A percentile compares a stretch with the other conserved stretches of the same genome.
These are phyloP conservation scores for Hondaea fermentalgiana DNA, from an alignment of 108 stramenopile species.

Conservation along the genomic window DNA sequence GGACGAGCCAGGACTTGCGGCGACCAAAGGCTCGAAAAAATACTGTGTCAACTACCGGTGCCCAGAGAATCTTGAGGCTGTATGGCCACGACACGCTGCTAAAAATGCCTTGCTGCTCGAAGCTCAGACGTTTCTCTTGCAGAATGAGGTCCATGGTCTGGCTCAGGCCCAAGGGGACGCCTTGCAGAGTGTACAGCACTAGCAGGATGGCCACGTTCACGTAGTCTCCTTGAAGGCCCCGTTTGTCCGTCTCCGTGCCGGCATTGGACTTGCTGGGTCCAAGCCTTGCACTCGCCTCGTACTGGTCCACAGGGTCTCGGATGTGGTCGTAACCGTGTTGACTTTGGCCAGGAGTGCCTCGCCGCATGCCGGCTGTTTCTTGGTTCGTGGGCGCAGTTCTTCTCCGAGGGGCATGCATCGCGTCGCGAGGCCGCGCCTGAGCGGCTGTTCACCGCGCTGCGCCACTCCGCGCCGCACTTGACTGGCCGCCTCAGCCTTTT, in stretches of 20 bases:
- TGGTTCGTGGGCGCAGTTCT: no score
- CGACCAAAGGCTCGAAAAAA: constrained; percentile 76
- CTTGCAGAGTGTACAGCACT: constrained; percentile 92
- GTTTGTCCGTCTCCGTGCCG: background rate
- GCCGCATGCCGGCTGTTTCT: no score
- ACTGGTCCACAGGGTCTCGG: no score
- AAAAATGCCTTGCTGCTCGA: constrained; percentile 86
- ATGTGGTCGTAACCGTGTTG: no score
- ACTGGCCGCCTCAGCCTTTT: no score
- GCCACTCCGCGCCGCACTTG: no score
- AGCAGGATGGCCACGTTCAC: constrained; percentile 53
- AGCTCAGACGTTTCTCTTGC: constrained; percentile 61
- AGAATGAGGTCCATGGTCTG: constrained; percentile 92
- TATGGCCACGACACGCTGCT: constrained; percentile 88
- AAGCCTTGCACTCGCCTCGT: no score
- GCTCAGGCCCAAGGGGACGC: constrained; percentile 94
- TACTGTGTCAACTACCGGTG: constrained; percentile 92
- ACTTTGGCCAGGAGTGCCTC: no score
- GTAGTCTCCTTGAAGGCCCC: background rate
- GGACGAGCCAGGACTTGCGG: constrained; percentile 93
- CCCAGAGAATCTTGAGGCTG: constrained; percentile 93
- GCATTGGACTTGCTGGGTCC: no score
- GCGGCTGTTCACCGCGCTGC: no score
- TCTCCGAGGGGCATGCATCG: no score
- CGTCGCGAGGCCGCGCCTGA: no score